These are phyloP conservation scores for Fusarium hostae DNA, from an alignment of 2,329 filamentous ascomycete species.

Conservation along the genomic window DNA sequence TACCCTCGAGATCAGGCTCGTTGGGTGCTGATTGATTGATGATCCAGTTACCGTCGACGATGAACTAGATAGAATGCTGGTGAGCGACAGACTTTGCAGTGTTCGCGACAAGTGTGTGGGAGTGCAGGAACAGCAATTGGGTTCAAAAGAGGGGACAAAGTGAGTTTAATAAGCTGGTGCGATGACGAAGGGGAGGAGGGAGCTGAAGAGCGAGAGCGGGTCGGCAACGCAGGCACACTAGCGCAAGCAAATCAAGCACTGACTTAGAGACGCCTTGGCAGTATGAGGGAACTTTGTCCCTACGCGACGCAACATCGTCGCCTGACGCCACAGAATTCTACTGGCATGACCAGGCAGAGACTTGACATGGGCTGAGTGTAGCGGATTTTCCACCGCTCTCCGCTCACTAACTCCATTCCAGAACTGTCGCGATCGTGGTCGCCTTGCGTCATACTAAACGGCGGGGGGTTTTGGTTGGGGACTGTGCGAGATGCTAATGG, in stretches of 20 bases:
- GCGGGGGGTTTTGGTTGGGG: constrained; percentile 33
- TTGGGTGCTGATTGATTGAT: constrained; percentile 83
- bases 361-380: constrained; percentile 29
- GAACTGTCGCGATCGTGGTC: constrained; percentile 30
- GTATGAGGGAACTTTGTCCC: constrained; percentile 19
- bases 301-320: constrained; percentile 16
- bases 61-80: constrained; percentile 71
- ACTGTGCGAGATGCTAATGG: constrained; percentile 31
- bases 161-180: constrained; percentile 33
- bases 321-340: constrained; percentile 31
- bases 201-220: constrained; percentile 34
- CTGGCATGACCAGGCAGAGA: constrained; percentile 29
- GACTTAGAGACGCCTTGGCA: constrained; percentile 31
- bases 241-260: constrained; percentile 39
- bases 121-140: constrained; percentile 37
- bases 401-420: constrained; percentile 37
- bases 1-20: constrained; percentile 84
- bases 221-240: constrained; percentile 43
- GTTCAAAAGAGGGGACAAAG: constrained; percentile 27
- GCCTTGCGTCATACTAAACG: constrained; percentile 44
- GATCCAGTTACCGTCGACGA: constrained; percentile 92
- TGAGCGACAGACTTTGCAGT: constrained; percentile 37
- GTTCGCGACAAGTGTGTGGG: constrained; percentile 17
- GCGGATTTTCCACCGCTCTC: constrained; percentile 35
- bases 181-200: constrained; percentile 35